These are phyloP conservation scores for Sanghuangporus weigelae DNA, from an alignment of 1,284 basidiomycete species.

Conservation along the genomic window DNA sequence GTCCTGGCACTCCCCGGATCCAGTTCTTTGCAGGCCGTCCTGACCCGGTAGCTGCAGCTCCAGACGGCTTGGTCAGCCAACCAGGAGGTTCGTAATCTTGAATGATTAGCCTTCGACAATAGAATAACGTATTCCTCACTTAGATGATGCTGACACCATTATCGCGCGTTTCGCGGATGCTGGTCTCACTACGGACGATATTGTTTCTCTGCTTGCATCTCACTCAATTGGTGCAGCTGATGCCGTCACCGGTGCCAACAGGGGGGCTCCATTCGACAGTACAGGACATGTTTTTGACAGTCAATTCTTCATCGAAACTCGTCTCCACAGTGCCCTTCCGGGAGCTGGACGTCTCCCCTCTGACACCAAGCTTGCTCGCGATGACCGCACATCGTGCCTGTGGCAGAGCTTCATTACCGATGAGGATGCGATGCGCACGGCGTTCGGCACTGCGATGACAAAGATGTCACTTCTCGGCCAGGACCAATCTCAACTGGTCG, in stretches of 20 bases:
- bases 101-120: conserved; percentile 11
- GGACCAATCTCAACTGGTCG: conserved; percentile 10
- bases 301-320: conserved; percentile 36
- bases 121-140: background rate
- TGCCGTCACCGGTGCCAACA: conserved; percentile 27
- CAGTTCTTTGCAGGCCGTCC: conserved; percentile 35
- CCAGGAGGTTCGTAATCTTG: conserved; percentile 26
- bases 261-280: conserved; percentile 35
- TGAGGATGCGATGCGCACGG: conserved; percentile 28
- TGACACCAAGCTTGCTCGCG: conserved; percentile 28
- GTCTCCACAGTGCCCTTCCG: conserved; percentile 23
- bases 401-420: conserved; percentile 37
- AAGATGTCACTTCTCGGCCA: conserved; percentile 19
- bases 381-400: conserved; percentile 30
- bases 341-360: conserved; percentile 31
- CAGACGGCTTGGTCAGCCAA: conserved; percentile 34
- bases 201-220: conserved; percentile 38
- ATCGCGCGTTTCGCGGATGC: conserved; percentile 36
- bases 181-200: conserved; percentile 34
- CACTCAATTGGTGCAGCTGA: conserved; percentile 36
- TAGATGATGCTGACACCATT: conserved; percentile 34
- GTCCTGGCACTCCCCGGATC: conserved; percentile 37
- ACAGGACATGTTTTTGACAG: conserved; percentile 34
- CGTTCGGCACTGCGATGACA: conserved; percentile 26
- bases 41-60: conserved; percentile 29